A percentile compares a stretch with the other conserved stretches of the same genome.
phyloP scores from a whole-genome alignment of 768 basidiomycete genomes.

The Lactarius sp. region DNA sequence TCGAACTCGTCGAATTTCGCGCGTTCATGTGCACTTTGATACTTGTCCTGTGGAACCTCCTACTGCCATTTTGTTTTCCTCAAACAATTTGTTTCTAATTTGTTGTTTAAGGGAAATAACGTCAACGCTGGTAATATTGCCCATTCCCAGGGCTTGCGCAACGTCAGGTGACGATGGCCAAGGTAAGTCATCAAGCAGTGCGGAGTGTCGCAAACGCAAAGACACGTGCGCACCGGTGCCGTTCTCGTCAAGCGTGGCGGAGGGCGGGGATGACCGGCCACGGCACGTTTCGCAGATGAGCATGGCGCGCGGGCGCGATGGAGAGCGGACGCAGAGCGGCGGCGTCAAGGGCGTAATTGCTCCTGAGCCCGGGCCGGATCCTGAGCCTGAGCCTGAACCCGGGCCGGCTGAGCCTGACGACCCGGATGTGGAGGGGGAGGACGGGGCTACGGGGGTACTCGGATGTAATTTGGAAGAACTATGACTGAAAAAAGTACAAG shows the following conservation, averaged over 20 bases:
- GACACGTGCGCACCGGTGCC: slow-evolving; percentile 32
- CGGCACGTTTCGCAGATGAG: slow-evolving; percentile 55
- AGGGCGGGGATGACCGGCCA: slow-evolving; percentile 2
- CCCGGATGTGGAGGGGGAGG: slow-evolving; percentile 25
- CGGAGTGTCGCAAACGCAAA: slow-evolving; percentile 39
- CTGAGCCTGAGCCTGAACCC: not conserved
- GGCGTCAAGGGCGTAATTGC: slow-evolving; percentile 69
- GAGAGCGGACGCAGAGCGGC: slow-evolving; percentile 79
- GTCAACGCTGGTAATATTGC: no score
- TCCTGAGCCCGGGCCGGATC: slow-evolving; percentile 13
- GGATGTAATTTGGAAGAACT: no score
- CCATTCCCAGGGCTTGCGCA: no score
- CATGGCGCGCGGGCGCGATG: slow-evolving; percentile 67
- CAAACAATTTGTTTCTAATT: not conserved
- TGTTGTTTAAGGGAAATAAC: not conserved
- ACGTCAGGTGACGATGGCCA: slow-evolving; percentile 14
- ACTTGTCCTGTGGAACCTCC: no score
- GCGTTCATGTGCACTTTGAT: not conserved
- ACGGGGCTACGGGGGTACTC: no score
- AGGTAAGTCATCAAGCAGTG: slow-evolving; percentile 26
- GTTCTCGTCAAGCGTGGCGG: slow-evolving; percentile 24
- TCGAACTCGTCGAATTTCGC: not conserved
- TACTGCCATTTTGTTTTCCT: not conserved
- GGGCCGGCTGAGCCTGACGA: slow-evolving; percentile 3
- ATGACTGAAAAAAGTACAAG: no score